Conservation (phyloP, 2,329 filamentous ascomycete species). For the Penicillium sp. region DNA sequence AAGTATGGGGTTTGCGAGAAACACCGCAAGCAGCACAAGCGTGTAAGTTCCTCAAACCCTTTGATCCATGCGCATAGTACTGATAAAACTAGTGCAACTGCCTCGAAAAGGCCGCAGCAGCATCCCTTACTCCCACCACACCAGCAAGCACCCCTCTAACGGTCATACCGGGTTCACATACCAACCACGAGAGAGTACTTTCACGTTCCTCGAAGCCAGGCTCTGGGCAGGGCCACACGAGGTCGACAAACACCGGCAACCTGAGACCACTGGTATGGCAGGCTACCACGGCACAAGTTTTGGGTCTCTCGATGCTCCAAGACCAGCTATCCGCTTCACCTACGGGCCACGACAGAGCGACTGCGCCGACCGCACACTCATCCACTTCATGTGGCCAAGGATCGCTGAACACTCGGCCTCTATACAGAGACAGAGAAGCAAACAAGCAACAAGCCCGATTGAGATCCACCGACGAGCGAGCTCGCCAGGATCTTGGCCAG, state of each 20-base stretch:
- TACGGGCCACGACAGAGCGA: neutral
- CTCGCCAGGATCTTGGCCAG: neutral
- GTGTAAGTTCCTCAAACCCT: slow-evolving; percentile 34
- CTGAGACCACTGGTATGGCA: neutral
- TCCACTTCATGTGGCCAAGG: neutral
- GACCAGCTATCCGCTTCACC: neutral
- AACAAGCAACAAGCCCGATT: neutral
- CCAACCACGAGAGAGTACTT: slow-evolving; percentile 12
- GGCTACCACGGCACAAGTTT: neutral
- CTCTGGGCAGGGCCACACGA: neutral
- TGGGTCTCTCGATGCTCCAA: neutral
- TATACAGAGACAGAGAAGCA: slow-evolving; percentile 1
- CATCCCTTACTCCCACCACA: slow-evolving; percentile 25
- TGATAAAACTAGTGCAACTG: slow-evolving; percentile 44
- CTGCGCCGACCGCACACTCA: neutral
- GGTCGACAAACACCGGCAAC: neutral
- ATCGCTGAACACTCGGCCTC: neutral
- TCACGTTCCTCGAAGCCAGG: neutral
- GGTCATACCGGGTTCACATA: slow-evolving; percentile 4
- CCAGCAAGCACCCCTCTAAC: slow-evolving; percentile 13
- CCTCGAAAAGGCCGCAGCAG: slow-evolving; percentile 40
- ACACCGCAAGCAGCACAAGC: slow-evolving; percentile 50
- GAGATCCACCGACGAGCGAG: neutral
- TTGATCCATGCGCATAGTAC: slow-evolving; percentile 1
- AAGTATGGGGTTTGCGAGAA: slow-evolving; percentile 51